phyloP scores from a whole-genome alignment of 805 yeast species.

The Zygoascus biomembranicola region DNA sequence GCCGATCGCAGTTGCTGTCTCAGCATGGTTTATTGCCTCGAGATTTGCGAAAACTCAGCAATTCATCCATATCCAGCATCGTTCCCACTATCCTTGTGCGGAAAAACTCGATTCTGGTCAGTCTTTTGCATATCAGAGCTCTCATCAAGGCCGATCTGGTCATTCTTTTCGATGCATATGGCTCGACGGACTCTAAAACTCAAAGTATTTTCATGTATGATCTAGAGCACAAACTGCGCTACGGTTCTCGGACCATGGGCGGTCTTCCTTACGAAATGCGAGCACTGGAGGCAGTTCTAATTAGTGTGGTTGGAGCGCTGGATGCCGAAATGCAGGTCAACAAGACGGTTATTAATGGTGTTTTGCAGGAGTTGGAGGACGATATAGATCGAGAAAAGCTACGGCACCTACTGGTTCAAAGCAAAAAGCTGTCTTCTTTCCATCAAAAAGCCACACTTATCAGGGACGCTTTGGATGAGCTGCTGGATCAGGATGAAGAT shows the following conservation, averaged over 20 bases:
- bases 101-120: constrained; percentile 66
- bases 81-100: constrained; percentile 86
- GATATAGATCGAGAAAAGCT: constrained; percentile 74
- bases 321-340: constrained; percentile 85
- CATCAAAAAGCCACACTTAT: constrained; percentile 76
- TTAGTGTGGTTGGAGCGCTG: constrained; percentile 68
- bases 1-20: constrained; percentile 61
- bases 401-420: constrained; percentile 69
- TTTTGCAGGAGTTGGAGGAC: constrained; percentile 69
- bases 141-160: constrained; percentile 74
- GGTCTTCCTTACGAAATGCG: constrained; percentile 80
- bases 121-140: constrained; percentile 82
- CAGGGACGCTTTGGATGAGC: constrained; percentile 75
- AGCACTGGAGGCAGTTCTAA: constrained; percentile 81
- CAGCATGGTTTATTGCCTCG: constrained; percentile 79
- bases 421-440: constrained; percentile 77
- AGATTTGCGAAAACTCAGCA: constrained; percentile 75
- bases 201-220: constrained; percentile 77
- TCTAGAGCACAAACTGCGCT: constrained; percentile 57
- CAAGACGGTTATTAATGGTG: constrained; percentile 62
- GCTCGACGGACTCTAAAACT: constrained; percentile 49
- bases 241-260: constrained; percentile 27
- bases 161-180: constrained; percentile 72
- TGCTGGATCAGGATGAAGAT: constrained; percentile 82
- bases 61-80: constrained; percentile 69